Evolutionary conservation across 2,329 filamentous ascomycete species (phyloP).

Genomic region (Xylariaceae sp.): DNA sequence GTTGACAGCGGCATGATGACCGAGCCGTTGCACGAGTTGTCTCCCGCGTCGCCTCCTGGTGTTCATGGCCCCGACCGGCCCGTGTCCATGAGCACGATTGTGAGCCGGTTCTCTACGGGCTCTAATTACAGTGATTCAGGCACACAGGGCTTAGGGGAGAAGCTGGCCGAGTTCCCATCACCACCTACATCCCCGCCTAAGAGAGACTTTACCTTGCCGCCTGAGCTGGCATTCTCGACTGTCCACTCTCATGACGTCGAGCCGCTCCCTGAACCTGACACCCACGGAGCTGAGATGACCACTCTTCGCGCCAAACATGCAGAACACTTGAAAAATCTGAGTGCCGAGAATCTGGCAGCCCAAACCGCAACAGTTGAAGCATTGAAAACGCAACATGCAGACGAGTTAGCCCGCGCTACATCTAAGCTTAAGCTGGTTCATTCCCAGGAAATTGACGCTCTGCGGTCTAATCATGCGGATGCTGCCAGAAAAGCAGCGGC

Average conservation of each 20-base stretch:
- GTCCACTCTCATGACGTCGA: slow-evolving; percentile 54
- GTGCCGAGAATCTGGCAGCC: slow-evolving; percentile 33
- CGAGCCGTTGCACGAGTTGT: slow-evolving; percentile 52
- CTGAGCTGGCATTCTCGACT: slow-evolving; percentile 50
- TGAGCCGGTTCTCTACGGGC: slow-evolving; percentile 54
- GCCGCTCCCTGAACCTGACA: slow-evolving; percentile 31
- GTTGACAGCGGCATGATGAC: slow-evolving; percentile 67
- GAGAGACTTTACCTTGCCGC: slow-evolving; percentile 40
- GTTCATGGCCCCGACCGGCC: slow-evolving; percentile 44
- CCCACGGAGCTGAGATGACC: slow-evolving; percentile 44
- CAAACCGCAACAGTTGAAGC: slow-evolving; percentile 33
- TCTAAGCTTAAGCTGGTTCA: slow-evolving; percentile 13
- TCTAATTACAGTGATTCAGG: slow-evolving; percentile 59
- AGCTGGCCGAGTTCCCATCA: slow-evolving; percentile 60
- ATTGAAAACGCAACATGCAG: slow-evolving; percentile 32
- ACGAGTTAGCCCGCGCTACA: slow-evolving; percentile 23
- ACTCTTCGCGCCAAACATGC: slow-evolving; percentile 39
- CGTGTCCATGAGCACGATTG: slow-evolving; percentile 50
- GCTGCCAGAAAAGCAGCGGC: slow-evolving; percentile 16
- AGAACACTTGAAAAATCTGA: slow-evolving; percentile 33
- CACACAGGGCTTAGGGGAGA: slow-evolving; percentile 59
- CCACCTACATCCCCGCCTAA: slow-evolving; percentile 53
- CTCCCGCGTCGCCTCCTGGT: slow-evolving; percentile 32
- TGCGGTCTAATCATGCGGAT: slow-evolving; percentile 24
- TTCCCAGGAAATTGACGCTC: slow-evolving; percentile 27